Evolutionary conservation across 169 alveolate genomes (phyloP).

Genomic region (Plasmodium chabaudi): DNA sequence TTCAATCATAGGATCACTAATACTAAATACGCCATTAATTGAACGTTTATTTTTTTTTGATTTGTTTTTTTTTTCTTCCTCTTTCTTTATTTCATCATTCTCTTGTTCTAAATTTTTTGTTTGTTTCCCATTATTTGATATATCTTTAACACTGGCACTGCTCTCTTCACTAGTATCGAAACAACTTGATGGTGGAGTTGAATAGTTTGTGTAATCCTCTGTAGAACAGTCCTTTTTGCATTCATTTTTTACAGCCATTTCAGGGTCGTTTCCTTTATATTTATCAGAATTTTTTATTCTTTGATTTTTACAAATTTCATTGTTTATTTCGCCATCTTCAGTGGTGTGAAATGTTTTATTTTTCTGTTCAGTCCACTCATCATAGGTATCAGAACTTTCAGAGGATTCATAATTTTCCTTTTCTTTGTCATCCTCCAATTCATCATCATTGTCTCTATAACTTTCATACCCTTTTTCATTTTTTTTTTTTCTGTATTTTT

Average conservation of each 20-base stretch:
- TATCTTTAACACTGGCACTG: background rate
- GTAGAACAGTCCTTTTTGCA: background rate
- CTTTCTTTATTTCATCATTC: background rate
- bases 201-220: background rate
- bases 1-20: slow-evolving; percentile 61
- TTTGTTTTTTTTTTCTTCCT: background rate
- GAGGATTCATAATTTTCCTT: too few relatives aligned
- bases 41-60: background rate
- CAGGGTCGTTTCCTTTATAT: background rate
- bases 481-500: background rate
- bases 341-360: too few relatives aligned
- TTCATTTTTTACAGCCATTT: background rate
- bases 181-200: slow-evolving; percentile 31
- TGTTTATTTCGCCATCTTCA: too few relatives aligned
- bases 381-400: too few relatives aligned
- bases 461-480: background rate
- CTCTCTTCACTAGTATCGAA: slow-evolving; percentile 41
- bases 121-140: background rate
- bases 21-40: slow-evolving; percentile 55
- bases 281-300: background rate
- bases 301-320: too few relatives aligned
- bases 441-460: too few relatives aligned
- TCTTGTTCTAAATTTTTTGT: background rate
- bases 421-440: too few relatives aligned
- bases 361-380: too few relatives aligned